Evolutionary conservation across 805 yeast genomes (phyloP), one percentile per base, ranked within the genome.

Genomic region (Starmerella ratchasimensis): DNA sequence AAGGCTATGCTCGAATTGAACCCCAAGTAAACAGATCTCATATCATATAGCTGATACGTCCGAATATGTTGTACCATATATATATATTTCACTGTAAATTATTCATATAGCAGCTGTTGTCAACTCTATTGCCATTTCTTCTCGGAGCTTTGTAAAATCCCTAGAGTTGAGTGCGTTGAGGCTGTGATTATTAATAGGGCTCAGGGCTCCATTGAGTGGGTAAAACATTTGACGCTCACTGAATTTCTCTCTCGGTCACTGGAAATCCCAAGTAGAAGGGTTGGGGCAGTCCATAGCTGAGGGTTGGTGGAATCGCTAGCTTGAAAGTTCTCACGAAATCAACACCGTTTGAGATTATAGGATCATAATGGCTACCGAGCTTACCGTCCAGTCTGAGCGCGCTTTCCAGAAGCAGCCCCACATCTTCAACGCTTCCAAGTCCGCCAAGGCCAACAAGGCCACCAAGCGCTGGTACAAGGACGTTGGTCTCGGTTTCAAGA

Each of bases 351-450:
- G 46, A 35, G 44, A 43, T 28, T 27, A 28, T 31, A 43, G 47
- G 40, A 36, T 31, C 28, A 46, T 39, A 46, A 90, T 88, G 97
- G 93, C 97, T 67, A 80, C 97, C 71, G 98, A 90, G 79, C 83
- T 90, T 75, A 88, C 95, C 69, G 98, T 90, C 75, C 98, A 90
- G 80, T 80, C 96, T 67, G 98, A 90, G 79, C 88, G 94, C 74
- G 98, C 98, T 84, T 90, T 80, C 94, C 98, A 90, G 79, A 90
- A 90, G 99, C 99, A 90, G 82, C 98, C 97, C 67, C 98, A 90
- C 78, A 88, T 90, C 78, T 90, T 90, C 94, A 86, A 84, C 74
- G 90, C 90, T 88, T 84, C 97, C 78, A 90, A 90, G 83, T 78
- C 95, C 62, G 43, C 48, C n/a, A 86, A 83, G 86, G 94, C 93